Base-by-base conservation (phyloP, 768 basidiomycete genomes). In the Botryobasidium botryosum region DNA sequence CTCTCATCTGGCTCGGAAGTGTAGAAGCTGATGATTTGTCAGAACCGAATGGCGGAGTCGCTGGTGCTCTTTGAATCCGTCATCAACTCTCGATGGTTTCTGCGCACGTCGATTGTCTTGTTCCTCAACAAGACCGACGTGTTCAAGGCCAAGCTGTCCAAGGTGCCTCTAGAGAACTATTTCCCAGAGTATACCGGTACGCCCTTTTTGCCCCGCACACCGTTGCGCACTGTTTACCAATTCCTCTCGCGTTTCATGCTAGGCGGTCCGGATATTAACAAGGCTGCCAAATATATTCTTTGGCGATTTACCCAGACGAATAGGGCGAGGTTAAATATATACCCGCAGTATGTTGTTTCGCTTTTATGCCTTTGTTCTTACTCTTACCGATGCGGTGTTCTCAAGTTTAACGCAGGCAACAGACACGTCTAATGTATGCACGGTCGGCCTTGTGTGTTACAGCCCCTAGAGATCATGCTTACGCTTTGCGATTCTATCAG, bases 261-360 rank as follows among this genome's bases (percentile, higher is more conserved):
- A 64, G 52, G 63, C 60, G 41, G 52, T 56, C 55, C 44, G 57
- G 66, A 36, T 64, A 83, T 91, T 59, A 90, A 87, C 64, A 91
- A 91, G 60, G 87, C 86, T 2, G 86, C 88, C 0, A 88, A 90
- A 53, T 92, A 86, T 51, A 88, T 96, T 43, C 65, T 96, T 29
- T 94, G 87, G 90, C 66, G 82, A 55, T 96, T 92, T 54, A 90
- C 88, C 70, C 85, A 92, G 60, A 79, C 82, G 45, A 92, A 91
- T 53, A 64, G 81, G 18, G 83, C 83, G 44, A 61, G 77, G 42
- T 61, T 91, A 52, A 86, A 79, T 46, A 82, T 94, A 17, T 94
- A 68, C 49, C 65, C 66, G 2, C 67, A 68, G 55, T 56, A 25
- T 5, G 55, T 53, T 7, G 5, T 35, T 18, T 17, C 17, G 4